These are phyloP conservation scores for Aurinia saxatilis DNA, from an alignment of 345 rosid genomes.

Conservation along the genomic window DNA sequence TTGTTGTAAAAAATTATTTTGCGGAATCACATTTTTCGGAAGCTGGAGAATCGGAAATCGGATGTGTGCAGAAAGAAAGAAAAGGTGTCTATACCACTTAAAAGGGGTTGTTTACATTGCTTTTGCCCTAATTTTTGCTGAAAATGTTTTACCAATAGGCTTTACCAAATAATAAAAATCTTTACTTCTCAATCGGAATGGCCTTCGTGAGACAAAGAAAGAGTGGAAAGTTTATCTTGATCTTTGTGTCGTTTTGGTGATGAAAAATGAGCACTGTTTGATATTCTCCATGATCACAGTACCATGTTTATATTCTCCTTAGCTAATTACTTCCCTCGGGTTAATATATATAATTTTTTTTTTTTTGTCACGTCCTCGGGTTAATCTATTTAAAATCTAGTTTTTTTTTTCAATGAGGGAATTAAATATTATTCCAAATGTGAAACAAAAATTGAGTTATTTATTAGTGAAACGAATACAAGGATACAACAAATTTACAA, in stretches of 20 bases:
- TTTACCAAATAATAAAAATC: not conserved
- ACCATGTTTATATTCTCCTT: too few relatives aligned
- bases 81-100: constrained; percentile 1
- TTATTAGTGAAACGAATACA: not conserved
- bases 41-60: constrained; percentile 4
- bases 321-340: too few relatives aligned
- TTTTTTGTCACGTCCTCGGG: too few relatives aligned
- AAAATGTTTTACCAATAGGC: not conserved
- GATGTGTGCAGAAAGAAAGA: constrained; percentile 22
- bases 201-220: not conserved
- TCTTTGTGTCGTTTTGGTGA: not conserved
- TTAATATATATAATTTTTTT: too few relatives aligned
- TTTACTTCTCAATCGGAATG: not conserved
- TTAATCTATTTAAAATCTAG: too few relatives aligned
- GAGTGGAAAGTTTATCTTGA: not conserved
- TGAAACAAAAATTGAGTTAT: not conserved
- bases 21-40: constrained; percentile 7
- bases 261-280: constrained; percentile 4
- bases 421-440: too few relatives aligned
- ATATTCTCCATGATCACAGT: too few relatives aligned
- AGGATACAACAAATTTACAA: not conserved
- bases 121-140: constrained; percentile 11
- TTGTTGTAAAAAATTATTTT: not conserved
- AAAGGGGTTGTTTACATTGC: not conserved
- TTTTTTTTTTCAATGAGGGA: too few relatives aligned